phyloP scores from a whole-genome alignment of 495 filamentous ascomycete species.

The Penicillium flavigenum region DNA sequence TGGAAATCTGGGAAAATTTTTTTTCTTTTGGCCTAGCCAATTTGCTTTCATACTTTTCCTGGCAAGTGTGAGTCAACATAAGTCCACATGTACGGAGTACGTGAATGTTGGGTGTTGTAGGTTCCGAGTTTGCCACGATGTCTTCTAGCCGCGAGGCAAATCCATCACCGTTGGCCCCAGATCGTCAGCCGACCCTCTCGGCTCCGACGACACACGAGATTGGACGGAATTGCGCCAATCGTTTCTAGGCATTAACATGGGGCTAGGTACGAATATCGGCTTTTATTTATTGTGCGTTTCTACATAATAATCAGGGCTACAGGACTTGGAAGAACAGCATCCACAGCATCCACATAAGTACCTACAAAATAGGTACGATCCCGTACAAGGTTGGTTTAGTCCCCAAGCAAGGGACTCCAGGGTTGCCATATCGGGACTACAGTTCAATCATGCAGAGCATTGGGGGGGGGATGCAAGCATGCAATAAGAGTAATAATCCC shows the following conservation, averaged over 20 bases:
- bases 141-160: slow-evolving; percentile 4
- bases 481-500: not conserved
- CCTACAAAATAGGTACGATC: not conserved
- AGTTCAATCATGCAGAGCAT: not conserved
- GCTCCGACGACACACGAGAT: slow-evolving; percentile 3
- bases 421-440: slow-evolving; percentile 3
- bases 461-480: slow-evolving; percentile 4
- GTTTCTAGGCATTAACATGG: not conserved
- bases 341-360: not conserved
- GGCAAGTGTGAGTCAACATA: not conserved
- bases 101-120: not conserved
- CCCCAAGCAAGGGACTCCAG: slow-evolving; percentile 5
- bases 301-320: not conserved
- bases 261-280: not conserved
- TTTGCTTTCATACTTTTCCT: not conserved
- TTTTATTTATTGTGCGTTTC: not conserved
- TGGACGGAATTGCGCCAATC: not conserved
- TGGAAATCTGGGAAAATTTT: not conserved
- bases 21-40: not conserved
- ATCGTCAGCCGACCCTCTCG: slow-evolving; percentile 10
- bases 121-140: slow-evolving; percentile 7
- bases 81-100: not conserved
- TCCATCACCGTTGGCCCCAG: slow-evolving; percentile 6
- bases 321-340: not conserved
- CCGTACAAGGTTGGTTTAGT: not conserved